Conservation (phyloP, 2,329 filamentous ascomycete genomes). For the Reticulascus tulasneorum region DNA sequence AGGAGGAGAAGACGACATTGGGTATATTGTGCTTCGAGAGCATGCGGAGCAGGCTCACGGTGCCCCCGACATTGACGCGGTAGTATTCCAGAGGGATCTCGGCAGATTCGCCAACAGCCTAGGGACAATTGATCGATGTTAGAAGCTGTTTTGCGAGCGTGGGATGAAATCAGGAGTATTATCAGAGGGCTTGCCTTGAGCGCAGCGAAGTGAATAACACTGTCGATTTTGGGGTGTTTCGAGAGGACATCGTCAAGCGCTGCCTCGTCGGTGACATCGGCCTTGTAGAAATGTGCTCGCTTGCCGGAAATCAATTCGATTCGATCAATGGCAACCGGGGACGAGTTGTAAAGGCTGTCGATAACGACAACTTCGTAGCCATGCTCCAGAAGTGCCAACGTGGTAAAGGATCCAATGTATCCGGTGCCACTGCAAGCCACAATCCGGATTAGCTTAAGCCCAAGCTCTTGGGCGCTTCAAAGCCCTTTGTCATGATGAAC, state of each 20-base stretch:
- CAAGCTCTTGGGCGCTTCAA: neutral
- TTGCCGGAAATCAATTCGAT: constrained; percentile 92
- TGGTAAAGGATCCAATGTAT: constrained; percentile 98
- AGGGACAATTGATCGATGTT: too few species aligned
- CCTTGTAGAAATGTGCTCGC: constrained; percentile 77
- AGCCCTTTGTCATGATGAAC: constrained; percentile 5
- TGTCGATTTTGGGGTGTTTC: constrained; percentile 90
- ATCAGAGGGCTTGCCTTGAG: constrained; percentile 66
- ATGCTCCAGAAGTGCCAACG: constrained; percentile 85
- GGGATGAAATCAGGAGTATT: too few species aligned
- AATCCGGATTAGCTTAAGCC: constrained; percentile 8
- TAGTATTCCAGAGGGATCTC: constrained; percentile 98
- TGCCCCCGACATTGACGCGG: constrained; percentile 91
- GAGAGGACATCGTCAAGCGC: constrained; percentile 82
- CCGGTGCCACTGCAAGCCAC: constrained; percentile 73
- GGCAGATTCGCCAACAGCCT: constrained; percentile 93
- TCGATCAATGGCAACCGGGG: constrained; percentile 83
- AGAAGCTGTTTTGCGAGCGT: constrained; percentile 3
- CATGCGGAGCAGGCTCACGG: constrained; percentile 76
- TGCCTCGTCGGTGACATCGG: constrained; percentile 83
- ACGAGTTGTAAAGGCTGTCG: constrained; percentile 97
- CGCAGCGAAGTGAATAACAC: constrained; percentile 97
- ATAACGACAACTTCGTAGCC: constrained; percentile 96
- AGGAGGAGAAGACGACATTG: constrained; percentile 98
- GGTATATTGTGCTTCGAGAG: constrained; percentile 89